Conservation (phyloP, 106 monocot genomes). For the Gastrodia elata region DNA sequence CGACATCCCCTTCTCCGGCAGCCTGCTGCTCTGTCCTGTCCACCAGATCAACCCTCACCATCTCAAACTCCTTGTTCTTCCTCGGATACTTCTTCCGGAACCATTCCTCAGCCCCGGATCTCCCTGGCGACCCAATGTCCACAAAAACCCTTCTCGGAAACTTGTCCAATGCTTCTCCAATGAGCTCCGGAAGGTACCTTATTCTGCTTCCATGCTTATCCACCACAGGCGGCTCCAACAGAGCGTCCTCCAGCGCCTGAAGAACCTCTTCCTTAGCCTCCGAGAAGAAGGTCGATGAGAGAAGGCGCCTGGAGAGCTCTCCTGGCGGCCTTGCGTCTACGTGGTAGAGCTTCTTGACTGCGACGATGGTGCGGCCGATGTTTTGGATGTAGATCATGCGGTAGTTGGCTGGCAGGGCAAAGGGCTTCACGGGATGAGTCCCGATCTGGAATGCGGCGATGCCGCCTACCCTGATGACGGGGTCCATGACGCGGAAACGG, state of each 20-base stretch:
- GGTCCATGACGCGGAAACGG: constrained; percentile 19
- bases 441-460: constrained; percentile 24
- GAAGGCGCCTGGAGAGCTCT: constrained; percentile 18
- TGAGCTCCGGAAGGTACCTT: constrained; percentile 29
- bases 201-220: neutral
- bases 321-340: neutral
- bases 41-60: constrained; percentile 20
- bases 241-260: constrained; percentile 20
- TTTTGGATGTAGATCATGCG: constrained; percentile 28
- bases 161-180: constrained; percentile 19
- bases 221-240: constrained; percentile 22
- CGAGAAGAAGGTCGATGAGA: constrained; percentile 18
- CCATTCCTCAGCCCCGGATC: constrained; percentile 5
- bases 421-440: neutral
- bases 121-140: constrained; percentile 13
- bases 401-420: constrained; percentile 36
- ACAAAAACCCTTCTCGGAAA: constrained; percentile 32
- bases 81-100: constrained; percentile 30
- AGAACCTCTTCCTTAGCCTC: constrained; percentile 18
- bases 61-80: constrained; percentile 18
- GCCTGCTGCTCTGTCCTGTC: neutral
- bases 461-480: constrained; percentile 45
- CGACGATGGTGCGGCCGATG: constrained; percentile 5
- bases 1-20: constrained; percentile 4
- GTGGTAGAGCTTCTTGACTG: constrained; percentile 8